Evolutionary conservation across 2,329 filamentous ascomycete species (phyloP).

Genomic region (Sarocladium strictum): DNA sequence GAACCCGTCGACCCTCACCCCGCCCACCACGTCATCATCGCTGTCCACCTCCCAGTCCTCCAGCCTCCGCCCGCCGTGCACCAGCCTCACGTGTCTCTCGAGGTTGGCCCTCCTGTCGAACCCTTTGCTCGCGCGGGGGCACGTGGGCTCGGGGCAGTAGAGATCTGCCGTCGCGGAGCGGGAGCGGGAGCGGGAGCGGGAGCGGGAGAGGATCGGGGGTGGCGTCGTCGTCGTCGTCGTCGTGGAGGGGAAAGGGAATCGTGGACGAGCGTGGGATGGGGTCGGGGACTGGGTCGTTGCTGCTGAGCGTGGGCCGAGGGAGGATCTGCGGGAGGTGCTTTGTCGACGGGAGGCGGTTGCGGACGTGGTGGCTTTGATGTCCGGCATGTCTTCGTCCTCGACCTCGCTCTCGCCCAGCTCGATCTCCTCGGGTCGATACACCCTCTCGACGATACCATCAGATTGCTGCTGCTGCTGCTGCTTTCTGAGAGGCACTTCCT

Average conservation of each 20-base stretch:
- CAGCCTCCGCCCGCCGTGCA: conserved; percentile 30
- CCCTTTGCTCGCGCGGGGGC: conserved; percentile 28
- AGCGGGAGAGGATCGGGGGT: conserved; percentile 11
- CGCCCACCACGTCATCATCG: conserved; percentile 52
- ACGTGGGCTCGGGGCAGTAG: conserved; percentile 31
- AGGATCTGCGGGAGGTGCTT: conserved; percentile 22
- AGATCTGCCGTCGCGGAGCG: conserved; percentile 25
- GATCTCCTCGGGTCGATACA: background rate
- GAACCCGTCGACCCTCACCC: conserved; percentile 64
- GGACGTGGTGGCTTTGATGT: background rate
- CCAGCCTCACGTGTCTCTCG: conserved; percentile 29
- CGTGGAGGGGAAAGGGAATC: background rate
- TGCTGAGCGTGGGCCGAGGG: conserved; percentile 16
- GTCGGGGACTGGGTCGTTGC: conserved; percentile 15
- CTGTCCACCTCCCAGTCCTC: conserved; percentile 27
- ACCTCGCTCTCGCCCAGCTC: conserved; percentile 16
- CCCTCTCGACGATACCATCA: background rate
- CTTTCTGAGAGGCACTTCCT: background rate
- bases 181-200: conserved; percentile 22
- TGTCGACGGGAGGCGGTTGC: background rate
- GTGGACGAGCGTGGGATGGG: conserved; percentile 12
- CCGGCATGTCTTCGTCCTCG: conserved; percentile 16
- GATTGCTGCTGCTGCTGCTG: background rate
- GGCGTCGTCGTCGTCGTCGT: conserved; percentile 13
- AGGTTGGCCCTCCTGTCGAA: conserved; percentile 31